Base-by-base conservation (phyloP, 768 basidiomycete species). In the Rhizopogon salebrosus region DNA sequence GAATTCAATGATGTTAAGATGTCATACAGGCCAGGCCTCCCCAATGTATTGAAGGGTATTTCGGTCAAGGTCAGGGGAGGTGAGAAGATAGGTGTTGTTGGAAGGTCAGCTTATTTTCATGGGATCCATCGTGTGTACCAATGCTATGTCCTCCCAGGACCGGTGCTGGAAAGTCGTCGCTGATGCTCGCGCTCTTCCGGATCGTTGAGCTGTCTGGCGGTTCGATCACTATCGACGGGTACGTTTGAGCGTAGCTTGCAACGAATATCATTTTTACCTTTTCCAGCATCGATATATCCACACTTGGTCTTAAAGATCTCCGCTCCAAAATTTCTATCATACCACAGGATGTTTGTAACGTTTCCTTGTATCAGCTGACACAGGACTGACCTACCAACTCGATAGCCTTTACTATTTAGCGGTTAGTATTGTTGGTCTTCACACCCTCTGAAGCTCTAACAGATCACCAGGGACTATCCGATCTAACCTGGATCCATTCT, bases 61-160 rank as follows among this genome's bases (percentile, higher is more conserved):
- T 77, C 78, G 4, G 42, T 90, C 58, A 68, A 68, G n/a, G 78
- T 91, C 41, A 66, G 71, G 2, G 79, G 78, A 0, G 83, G 84
- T 0, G 87, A 92, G 68, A 88, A 89, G 71, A 82, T 91, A 51
- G 89, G 87, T 13, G 80, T 91, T 35, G 87, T 91, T 8, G 87
- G 87, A 46, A 64, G 83, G 63, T 74, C 42, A 6, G 64, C 29
- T 48, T 10, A 36, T 34, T 35, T 53, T 35, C 52, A 14, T 46
- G 31, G 20, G n/a, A 14, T 37, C 23, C 23, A 10, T 5, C 37
- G 14, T 29, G 52, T 50, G 18, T 20, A 9, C 34, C 49, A 1
- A 48, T n/a, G 20, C 22, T 7, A 13, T 35, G 13, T 34, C 23
- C 16, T 8, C 14, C 23, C 39, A 64, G 66, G 50, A 78, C 76